Evolutionary conservation across 257 asterid species (phyloP), one percentile per base, ranked within the genome.

Genomic region (Capsicum chinense): DNA sequence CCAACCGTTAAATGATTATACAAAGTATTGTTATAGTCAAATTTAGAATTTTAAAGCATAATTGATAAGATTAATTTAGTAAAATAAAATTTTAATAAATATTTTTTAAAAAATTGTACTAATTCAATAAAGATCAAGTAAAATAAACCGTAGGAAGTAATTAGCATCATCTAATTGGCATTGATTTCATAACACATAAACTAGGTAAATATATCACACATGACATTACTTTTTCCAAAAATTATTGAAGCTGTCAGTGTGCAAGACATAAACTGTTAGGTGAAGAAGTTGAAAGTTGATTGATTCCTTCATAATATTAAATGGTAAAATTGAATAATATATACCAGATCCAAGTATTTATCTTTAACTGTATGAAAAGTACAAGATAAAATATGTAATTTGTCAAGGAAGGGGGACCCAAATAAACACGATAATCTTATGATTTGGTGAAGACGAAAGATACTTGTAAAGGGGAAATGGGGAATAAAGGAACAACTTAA

Each of bases 391-490:
- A 48, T 74, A 14, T 6, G 7, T 19, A 19, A 19, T n/a, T 73
- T 73, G 39, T 48, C 59, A 48, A 44, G 19, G n/a, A 5, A 11
- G 5, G 3, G 44, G 60, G 80, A 12, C 81, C 62, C 47, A 74
- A 19, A 74, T 13, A 50, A 74, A 50, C 62, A 50, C 47, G 50
- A 50, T 74, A 6, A 74, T 74, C 19, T 74, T 50, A 21, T 74
- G 19, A 50, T 74, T 50, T 74, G 81, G 62, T 50, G 59, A 74
- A 48, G 44, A 74, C 60, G 9, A 74, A 74, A 74, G 81, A 12
- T 19, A 19, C 9, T 1, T 14, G 6, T 26, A 4, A 7, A 37
- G 19, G 21, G 47, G 21, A 13, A 3, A 19, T 26, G 33, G 33
- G 33, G 33, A 26, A 26, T 26, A 26, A 74, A 74, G 8, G 21